Evolutionary conservation across 2,329 filamentous ascomycete genomes (phyloP), one percentile per base, ranked within the genome.

Genomic region (Aspergillus aculeatus): DNA sequence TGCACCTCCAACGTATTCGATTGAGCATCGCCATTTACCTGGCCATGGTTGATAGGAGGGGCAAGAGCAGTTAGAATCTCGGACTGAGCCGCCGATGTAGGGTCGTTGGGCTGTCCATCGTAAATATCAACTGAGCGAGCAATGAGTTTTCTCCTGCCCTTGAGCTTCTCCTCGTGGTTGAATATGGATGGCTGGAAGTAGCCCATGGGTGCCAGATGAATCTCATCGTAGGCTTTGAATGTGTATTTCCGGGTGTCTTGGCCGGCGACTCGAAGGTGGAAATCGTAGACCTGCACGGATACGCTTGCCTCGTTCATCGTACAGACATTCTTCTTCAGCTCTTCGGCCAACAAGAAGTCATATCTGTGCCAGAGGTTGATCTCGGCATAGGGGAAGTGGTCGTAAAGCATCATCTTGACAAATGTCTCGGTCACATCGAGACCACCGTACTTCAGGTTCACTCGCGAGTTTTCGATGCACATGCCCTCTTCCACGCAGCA

Each of bases 201-300:
- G n/a, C 92, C 93, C 89, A 96, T 92, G 1, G 93, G 90, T 0
- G 95, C 90, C n/a, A 99, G 83, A 67, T 96, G 91, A 23, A 96
- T 90, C 75, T 98, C 95, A 67, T 99, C 95, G 71, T 98, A 99
- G 0, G 91, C 93, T 81, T 98, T 98, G 83, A 97, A 98, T 47
- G 88, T 86, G 76, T 96, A 98, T 76, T 96, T 97, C 64, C 88
- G 85, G 1, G 95, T 99, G 54, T 95, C 89, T 72, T 96, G 88
- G 56, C 92, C 92, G 1, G 91, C 89, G 10, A 91, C 90, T 29
- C 95, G 89, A 16, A 99, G 84, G 74, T 98, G 92, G 72, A 98
- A 98, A 68, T 96, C 89, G 78, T 86, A 91, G 3, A 91, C 83
- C 76, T 96, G 91, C 4, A 96, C 92, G 12, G 89, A 93, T 56